These are phyloP conservation scores for Myriosclerotinia curreyana DNA, from an alignment of 2,329 filamentous ascomycete genomes.

Conservation along the genomic window DNA sequence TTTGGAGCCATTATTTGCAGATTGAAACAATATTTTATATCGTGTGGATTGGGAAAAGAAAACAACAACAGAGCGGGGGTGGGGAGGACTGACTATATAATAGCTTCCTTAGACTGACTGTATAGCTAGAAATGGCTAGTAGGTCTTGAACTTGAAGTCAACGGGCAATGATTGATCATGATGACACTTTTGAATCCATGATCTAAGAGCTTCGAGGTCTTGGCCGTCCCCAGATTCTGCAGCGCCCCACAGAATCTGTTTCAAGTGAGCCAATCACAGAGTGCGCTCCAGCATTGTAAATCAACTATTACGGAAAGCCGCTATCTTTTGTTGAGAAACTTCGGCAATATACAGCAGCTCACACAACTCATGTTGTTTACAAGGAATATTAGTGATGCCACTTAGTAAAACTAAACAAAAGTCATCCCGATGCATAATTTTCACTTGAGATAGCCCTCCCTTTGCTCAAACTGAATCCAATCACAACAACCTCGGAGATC, in stretches of 20 bases:
- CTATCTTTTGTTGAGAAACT: not conserved
- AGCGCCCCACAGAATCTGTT: not conserved
- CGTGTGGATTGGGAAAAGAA: not conserved
- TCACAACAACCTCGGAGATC: not conserved
- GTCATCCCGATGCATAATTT: not conserved
- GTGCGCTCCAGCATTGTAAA: not conserved
- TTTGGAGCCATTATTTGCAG: conserved; percentile 7
- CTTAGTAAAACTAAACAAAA: not conserved
- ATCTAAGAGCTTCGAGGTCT: not conserved
- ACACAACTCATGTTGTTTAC: not conserved
- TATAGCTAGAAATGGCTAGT: not conserved
- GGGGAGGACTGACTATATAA: not conserved
- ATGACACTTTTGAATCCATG: not conserved
- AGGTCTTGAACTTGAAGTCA: not conserved
- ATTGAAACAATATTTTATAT: not conserved
- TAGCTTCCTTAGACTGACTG: not conserved
- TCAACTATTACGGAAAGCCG: not conserved
- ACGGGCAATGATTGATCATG: not conserved
- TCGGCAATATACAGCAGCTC: not conserved
- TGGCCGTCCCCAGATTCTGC: not conserved
- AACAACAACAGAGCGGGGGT: not conserved
- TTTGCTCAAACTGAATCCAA: not conserved
- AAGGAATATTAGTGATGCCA: not conserved
- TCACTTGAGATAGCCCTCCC: not conserved
- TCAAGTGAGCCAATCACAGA: not conserved